These are phyloP conservation scores for Cyclostephanos tholiformis DNA, from an alignment of 108 stramenopile species.

Conservation along the genomic window DNA sequence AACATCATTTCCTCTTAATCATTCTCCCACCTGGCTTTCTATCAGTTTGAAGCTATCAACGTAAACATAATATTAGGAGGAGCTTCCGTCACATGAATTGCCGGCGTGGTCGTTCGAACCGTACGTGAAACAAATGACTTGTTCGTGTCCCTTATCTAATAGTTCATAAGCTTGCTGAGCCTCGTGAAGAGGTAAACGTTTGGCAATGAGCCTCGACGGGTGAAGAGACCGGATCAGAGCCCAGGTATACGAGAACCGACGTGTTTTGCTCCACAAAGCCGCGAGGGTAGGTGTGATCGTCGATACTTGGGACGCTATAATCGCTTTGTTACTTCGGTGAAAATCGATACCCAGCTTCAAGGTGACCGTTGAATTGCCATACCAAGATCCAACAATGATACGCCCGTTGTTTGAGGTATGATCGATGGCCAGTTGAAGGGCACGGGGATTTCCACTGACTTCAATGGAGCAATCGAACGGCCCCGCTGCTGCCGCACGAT, in stretches of 20 bases:
- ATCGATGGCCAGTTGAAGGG: conserved; percentile 88
- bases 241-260: conserved; percentile 87
- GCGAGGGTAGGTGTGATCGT: conserved; percentile 64
- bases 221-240: conserved; percentile 66
- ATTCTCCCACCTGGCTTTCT: not conserved
- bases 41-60: not conserved
- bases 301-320: conserved; percentile 88
- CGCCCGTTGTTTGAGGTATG: conserved; percentile 75
- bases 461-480: conserved; percentile 91
- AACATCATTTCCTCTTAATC: not conserved
- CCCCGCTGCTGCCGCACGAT: conserved; percentile 43
- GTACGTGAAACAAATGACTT: conserved; percentile 75
- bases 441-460: conserved; percentile 85
- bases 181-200: conserved; percentile 46
- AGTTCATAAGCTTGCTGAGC: conserved; percentile 76
- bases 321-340: conserved; percentile 88
- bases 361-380: conserved; percentile 71
- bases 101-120: not conserved
- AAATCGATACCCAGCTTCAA: conserved; percentile 91
- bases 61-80: too few species aligned
- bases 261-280: conserved; percentile 83
- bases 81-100: too few species aligned
- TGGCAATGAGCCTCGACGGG: conserved; percentile 81
- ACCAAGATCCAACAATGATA: conserved; percentile 89
- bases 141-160: conserved; percentile 66